Evolutionary conservation across 108 stramenopile genomes (phyloP), one percentile per base, ranked within the genome.

Genomic region (Seminavis robusta): DNA sequence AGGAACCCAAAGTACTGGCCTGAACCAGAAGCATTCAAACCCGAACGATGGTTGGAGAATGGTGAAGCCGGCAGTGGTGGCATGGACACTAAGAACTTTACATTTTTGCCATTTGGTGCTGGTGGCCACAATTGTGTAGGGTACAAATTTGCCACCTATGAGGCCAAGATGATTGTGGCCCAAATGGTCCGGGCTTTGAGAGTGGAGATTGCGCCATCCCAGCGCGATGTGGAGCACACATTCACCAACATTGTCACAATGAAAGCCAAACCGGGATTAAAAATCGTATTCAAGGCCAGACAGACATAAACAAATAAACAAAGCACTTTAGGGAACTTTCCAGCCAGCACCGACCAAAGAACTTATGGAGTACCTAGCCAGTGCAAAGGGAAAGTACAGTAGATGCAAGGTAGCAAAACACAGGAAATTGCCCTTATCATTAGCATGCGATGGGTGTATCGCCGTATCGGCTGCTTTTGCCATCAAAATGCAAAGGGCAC

Each of bases 401-500:
- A n/a, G n/a, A n/a, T n/a, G n/a, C n/a, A n/a, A n/a, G n/a, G n/a
- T n/a, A n/a, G n/a, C n/a, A n/a, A n/a, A n/a, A n/a, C n/a, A n/a
- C n/a, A n/a, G n/a, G n/a, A n/a, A n/a, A n/a, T n/a, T n/a, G n/a
- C n/a, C n/a, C n/a, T n/a, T n/a, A n/a, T n/a, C n/a, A n/a, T n/a
- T n/a, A 31, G 38, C 63, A 47, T n/a, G n/a, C n/a, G n/a, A n/a
- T n/a, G n/a, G n/a, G n/a, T n/a, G n/a, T n/a, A n/a, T 92, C 90
- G 26, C 56, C 68, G 63, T 95, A 95, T 20, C 94, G 67, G 10
- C 81, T 77, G 44, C 73, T 86, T 33, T 72, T 76, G 9, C 59
- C 65, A 43, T 97, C 65, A 58, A 96, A 99, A 44, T 77, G 67
- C 0, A 99, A 47, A 10, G 74, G 79, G 8, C 83, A 65, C 32